Percentiles rank a stretch among this genome's conserved stretches.
Evolutionary conservation across 371 early-diverging fungal species (phyloP).

Genomic region (Lichtheimia corymbifera): DNA sequence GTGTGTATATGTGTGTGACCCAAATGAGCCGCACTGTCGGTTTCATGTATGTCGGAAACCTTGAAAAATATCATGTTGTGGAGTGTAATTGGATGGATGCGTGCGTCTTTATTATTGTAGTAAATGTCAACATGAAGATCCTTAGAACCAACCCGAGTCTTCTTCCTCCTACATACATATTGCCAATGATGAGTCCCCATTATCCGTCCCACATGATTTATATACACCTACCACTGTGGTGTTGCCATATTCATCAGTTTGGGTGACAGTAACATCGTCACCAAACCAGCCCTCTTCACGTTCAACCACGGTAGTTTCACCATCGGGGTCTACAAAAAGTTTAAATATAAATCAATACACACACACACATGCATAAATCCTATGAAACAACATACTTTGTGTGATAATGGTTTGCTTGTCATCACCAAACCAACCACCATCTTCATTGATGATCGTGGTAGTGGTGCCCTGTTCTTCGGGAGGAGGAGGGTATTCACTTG

Average conservation of each 20-base stretch:
- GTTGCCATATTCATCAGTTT: conserved; percentile 37
- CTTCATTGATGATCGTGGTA: conserved; percentile 42
- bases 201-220: no score
- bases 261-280: conserved; percentile 16
- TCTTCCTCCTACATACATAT: conserved; percentile 18
- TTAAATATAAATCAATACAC: neutral
- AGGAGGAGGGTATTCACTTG: conserved; percentile 1
- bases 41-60: neutral
- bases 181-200: no score
- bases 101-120: no score
- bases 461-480: conserved; percentile 17
- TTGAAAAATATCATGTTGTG: neutral
- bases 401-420: conserved; percentile 38
- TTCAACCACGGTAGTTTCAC: conserved; percentile 10
- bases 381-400: conserved; percentile 17
- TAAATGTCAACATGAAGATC: neutral
- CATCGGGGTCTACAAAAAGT: conserved; percentile 10
- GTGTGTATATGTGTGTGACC: no score
- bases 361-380: neutral
- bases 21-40: no score
- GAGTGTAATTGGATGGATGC: no score
- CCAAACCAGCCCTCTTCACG: conserved; percentile 16
- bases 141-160: conserved; percentile 25
- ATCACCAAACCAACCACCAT: conserved; percentile 37
- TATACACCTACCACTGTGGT: conserved; percentile 21